Evolutionary conservation across 2,329 filamentous ascomycete species (phyloP), one percentile per base, ranked within the genome.

Genomic region (Fusarium sp.): DNA sequence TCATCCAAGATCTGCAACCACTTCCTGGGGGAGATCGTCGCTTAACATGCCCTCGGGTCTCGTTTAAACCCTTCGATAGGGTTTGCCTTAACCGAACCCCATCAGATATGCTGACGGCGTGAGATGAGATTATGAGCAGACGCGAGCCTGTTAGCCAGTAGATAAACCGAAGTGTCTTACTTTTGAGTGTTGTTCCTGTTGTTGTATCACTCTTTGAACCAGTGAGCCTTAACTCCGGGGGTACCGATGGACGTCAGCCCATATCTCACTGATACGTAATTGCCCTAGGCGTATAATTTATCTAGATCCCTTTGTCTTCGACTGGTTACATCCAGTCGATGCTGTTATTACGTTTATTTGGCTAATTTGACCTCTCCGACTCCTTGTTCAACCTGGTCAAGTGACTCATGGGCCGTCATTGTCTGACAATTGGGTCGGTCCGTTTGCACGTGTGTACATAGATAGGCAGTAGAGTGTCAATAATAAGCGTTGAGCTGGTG

Each of bases 201-300:
- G 28, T 37, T 49, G 42, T 31, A 28, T 53, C 19, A 12, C 30
- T 61, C 37, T 48, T 16, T 26, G 21, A 23, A 16, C 48, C 37
- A 49, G 14, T 48, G 8, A 49, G 43, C 34, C 68, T 72, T 71
- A 74, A 73, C 56, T 74, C 72, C 72, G 72, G 58, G 46, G 31
- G 37, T 55, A 44, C 70, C 67, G 70, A 58, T 44, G 54, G 61
- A 31, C 16, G 57, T 57, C 58, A 65, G 70, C 54, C 42, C 25
- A 45, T 26, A 46, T 74, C 61, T 69, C 58, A 69, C 67, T 63
- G 43, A 8, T 19, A 23, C 28, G 25, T 30, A 37, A 4, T 5
- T 37, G 34, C 34, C 18, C 34, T n/a, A 18, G 34, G 34, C 18
- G 18, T 37, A 37, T 37, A 37, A 37, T 37, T 37, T 37, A 37